These are phyloP conservation scores for Alternaria consortialis DNA, from an alignment of 2,329 filamentous ascomycete species.

Conservation along the genomic window DNA sequence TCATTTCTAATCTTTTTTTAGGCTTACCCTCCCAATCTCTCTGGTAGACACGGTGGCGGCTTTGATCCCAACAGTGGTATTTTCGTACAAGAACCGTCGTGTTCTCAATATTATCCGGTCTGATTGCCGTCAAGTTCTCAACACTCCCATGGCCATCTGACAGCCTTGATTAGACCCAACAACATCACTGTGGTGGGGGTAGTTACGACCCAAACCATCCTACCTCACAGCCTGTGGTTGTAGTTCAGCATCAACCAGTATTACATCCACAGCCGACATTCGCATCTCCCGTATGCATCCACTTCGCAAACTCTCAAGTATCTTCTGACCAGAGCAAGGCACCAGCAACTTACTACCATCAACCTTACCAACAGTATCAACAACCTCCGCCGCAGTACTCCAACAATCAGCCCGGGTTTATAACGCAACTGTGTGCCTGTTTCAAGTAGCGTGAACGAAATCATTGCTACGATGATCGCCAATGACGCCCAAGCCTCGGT, in stretches of 20 bases:
- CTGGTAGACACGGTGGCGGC: constrained; percentile 34
- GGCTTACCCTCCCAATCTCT: constrained; percentile 25
- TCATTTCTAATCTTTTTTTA: constrained; percentile 14
- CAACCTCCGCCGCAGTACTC: constrained; percentile 19
- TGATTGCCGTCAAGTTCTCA: not conserved
- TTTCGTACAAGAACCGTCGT: constrained; percentile 16
- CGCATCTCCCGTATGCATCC: constrained; percentile 20
- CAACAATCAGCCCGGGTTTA: constrained; percentile 22
- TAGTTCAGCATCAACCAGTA: constrained; percentile 18
- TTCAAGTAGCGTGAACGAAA: constrained; percentile 3
- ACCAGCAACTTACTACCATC: constrained; percentile 12
- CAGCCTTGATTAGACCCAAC: not conserved
- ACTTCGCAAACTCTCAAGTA: not conserved
- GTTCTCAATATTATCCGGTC: constrained; percentile 18
- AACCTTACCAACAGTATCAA: constrained; percentile 10
- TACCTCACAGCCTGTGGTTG: constrained; percentile 9
- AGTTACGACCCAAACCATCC: constrained; percentile 25
- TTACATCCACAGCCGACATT: constrained; percentile 15
- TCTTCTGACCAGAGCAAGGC: constrained; percentile 8
- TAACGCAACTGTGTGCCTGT: constrained; percentile 32
- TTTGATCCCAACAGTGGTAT: constrained; percentile 25
- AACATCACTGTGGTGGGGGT: constrained; percentile 26
- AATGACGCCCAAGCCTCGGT: constrained; percentile 22
- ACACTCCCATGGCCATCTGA: not conserved
- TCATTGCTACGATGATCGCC: constrained; percentile 9